phyloP scores from a whole-genome alignment of 345 rosid species.

The Eucalyptus curtisii region DNA sequence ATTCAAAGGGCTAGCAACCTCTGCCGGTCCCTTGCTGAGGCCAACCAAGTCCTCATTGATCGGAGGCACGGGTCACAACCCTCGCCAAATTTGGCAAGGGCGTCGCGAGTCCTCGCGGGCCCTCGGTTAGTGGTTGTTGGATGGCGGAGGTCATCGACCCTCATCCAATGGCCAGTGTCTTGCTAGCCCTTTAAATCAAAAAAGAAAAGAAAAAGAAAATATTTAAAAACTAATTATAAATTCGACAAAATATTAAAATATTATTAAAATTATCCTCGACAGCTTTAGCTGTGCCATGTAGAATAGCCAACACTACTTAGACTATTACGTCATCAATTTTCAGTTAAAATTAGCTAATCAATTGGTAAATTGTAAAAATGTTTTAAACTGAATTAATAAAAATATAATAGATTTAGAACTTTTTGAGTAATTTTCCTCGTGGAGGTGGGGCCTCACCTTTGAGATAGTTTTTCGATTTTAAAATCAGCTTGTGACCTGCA shows the following conservation, averaged over 20 bases:
- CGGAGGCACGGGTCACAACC: fast-evolving
- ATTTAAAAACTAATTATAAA: too few species aligned
- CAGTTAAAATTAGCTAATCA: too few species aligned
- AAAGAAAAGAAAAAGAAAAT: too few species aligned
- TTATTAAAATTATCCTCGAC: fast-evolving
- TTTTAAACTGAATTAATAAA: too few species aligned
- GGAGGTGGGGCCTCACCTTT: neutral
- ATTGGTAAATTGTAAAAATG: too few species aligned
- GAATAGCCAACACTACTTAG: neutral
- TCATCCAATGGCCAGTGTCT: fast-evolving
- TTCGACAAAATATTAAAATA: too few species aligned
- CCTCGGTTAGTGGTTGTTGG: neutral
- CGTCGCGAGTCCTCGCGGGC: fast-evolving
- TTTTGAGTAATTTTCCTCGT: too few species aligned
- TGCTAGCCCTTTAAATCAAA: neutral
- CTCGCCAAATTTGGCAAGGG: too few species aligned
- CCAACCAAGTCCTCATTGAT: neutral
- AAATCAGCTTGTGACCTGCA: neutral
- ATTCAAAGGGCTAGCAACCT: neutral
- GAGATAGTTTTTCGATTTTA: neutral
- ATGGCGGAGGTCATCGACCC: neutral
- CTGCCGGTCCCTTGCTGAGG: fast-evolving
- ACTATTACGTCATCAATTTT: fast-evolving
- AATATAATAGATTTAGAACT: too few species aligned
- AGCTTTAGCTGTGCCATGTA: neutral